phyloP scores from a whole-genome alignment of 2,329 filamentous ascomycete species.

The Clarireedia homoeocarpa region DNA sequence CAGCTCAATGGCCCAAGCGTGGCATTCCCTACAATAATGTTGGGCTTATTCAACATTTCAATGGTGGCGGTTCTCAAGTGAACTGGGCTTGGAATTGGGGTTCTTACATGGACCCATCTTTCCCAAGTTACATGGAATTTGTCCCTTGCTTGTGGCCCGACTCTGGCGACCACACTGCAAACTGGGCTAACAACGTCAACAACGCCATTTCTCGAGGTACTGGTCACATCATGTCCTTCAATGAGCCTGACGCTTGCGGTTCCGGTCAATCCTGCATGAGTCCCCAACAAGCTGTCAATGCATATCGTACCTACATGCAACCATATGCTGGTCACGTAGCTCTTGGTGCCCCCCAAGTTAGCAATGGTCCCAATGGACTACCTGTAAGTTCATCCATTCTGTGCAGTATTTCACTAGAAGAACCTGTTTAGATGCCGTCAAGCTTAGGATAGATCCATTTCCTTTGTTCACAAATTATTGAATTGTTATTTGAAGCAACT shows the following conservation, averaged over 20 bases:
- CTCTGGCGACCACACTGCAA: conserved; percentile 8
- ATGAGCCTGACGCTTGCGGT: conserved; percentile 54
- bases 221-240: conserved; percentile 56
- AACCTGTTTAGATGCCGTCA: no score
- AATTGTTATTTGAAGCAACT: no score
- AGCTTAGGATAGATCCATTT: no score
- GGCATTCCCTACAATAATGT: conserved; percentile 14
- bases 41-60: conserved; percentile 13
- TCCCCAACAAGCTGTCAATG: conserved; percentile 30
- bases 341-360: conserved; percentile 40
- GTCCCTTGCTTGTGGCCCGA: conserved; percentile 58
- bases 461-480: no score
- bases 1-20: conserved; percentile 5
- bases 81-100: conserved; percentile 63
- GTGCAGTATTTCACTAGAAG: no score
- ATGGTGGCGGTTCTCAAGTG: conserved; percentile 12
- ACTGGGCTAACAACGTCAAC: neutral
- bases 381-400: conserved; percentile 5
- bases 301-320: conserved; percentile 36
- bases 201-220: conserved; percentile 34
- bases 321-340: conserved; percentile 36
- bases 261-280: conserved; percentile 44
- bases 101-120: conserved; percentile 34
- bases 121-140: conserved; percentile 43
- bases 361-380: conserved; percentile 34